phyloP scores from a whole-genome alignment of 2,329 filamentous ascomycete species.

The Fusarium nanum region DNA sequence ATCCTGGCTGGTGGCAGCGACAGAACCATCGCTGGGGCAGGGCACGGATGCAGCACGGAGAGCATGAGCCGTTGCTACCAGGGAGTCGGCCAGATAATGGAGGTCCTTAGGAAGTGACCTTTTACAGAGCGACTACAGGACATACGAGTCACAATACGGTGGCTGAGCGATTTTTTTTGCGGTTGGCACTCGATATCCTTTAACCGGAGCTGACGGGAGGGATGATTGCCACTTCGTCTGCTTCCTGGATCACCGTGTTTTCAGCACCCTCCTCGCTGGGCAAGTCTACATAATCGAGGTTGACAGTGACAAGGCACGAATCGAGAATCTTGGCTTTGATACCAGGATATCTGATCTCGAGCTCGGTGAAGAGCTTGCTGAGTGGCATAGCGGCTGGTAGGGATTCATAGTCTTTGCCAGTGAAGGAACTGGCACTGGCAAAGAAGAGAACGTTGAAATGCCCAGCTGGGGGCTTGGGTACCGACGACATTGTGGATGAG shows the following conservation, averaged over 20 bases:
- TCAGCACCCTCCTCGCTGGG: slow-evolving; percentile 57
- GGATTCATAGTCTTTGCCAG: slow-evolving; percentile 72
- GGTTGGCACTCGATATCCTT: slow-evolving; percentile 42
- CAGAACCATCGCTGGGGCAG: slow-evolving; percentile 31
- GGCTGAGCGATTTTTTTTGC: slow-evolving; percentile 18
- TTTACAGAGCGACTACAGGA: slow-evolving; percentile 21
- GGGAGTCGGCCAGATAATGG: slow-evolving; percentile 14
- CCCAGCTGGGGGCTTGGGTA: slow-evolving; percentile 64
- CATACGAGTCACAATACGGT: neutral
- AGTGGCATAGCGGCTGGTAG: slow-evolving; percentile 75
- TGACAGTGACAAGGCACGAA: slow-evolving; percentile 82
- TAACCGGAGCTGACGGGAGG: slow-evolving; percentile 88
- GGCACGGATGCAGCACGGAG: slow-evolving; percentile 36
- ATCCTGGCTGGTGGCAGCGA: slow-evolving; percentile 36
- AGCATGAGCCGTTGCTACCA: slow-evolving; percentile 49
- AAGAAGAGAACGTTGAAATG: slow-evolving; percentile 87
- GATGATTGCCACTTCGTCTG: slow-evolving; percentile 88
- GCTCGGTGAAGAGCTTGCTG: slow-evolving; percentile 69
- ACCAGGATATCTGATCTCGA: slow-evolving; percentile 77
- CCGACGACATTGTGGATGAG: slow-evolving; percentile 49
- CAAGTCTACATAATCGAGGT: slow-evolving; percentile 83
- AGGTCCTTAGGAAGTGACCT: slow-evolving; percentile 10
- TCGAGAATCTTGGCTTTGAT: slow-evolving; percentile 75
- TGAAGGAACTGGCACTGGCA: slow-evolving; percentile 78
- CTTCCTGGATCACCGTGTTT: slow-evolving; percentile 69